A percentile compares a stretch with the other conserved stretches of the same genome.
phyloP scores from a whole-genome alignment of 768 basidiomycete species.

The Pisolithus tinctorius region DNA sequence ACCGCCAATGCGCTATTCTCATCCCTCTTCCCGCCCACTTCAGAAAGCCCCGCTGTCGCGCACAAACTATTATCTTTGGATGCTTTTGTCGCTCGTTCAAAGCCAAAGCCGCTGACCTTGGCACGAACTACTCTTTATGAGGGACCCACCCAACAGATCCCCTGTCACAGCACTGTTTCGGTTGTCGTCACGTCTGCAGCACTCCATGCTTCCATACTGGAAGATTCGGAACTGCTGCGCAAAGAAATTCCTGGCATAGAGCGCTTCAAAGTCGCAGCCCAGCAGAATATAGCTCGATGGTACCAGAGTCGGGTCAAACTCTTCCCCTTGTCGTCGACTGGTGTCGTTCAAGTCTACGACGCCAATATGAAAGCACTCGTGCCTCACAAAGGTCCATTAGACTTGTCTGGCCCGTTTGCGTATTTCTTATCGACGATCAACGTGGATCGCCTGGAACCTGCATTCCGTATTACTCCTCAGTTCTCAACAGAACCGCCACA shows the following conservation, averaged over 20 bases:
- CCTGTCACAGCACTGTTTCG: conserved; percentile 38
- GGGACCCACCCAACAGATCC: conserved; percentile 15
- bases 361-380: conserved; percentile 42
- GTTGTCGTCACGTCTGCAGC: conserved; percentile 82
- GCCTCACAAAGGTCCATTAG: conserved; percentile 33
- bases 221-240: conserved; percentile 74
- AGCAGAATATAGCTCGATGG: conserved; percentile 67
- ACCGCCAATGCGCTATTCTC: conserved; percentile 93
- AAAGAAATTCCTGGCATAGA: conserved; percentile 67
- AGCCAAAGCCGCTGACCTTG: conserved; percentile 41
- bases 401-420: conserved; percentile 69
- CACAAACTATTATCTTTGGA: conserved; percentile 53
- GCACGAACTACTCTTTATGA: conserved; percentile 43
- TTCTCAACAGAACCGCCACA: conserved; percentile 38
- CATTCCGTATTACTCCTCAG: conserved; percentile 72
- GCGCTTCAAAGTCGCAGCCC: conserved; percentile 82
- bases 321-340: conserved; percentile 34
- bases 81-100: conserved; percentile 38
- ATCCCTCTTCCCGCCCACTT: conserved; percentile 57
- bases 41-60: conserved; percentile 17
- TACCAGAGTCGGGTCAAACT: conserved; percentile 57
- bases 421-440: conserved; percentile 84
- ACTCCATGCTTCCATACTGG: conserved; percentile 79
- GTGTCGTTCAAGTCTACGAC: conserved; percentile 56
- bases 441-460: conserved; percentile 79